Percentiles rank a stretch among this genome's conserved stretches.
These are phyloP conservation scores for Blechomonas ayalai DNA, from an alignment of 208 protist genomes.

Conservation along the genomic window DNA sequence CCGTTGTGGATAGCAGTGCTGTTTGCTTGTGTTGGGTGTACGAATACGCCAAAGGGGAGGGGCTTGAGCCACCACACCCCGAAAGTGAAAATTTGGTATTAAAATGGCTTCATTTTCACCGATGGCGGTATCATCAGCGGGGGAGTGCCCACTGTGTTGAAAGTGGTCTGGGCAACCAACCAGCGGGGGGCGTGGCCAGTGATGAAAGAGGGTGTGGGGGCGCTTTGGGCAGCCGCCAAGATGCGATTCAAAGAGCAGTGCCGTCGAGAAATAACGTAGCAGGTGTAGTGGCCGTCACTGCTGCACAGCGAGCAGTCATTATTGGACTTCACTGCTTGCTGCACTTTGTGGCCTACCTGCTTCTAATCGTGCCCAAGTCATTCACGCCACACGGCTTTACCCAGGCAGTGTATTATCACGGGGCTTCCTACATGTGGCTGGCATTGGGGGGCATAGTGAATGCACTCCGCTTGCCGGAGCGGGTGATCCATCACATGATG, in stretches of 20 bases:
- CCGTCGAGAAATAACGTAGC: not conserved
- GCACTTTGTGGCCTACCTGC: conserved; percentile 30
- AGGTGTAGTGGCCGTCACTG: not conserved
- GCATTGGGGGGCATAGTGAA: conserved; percentile 32
- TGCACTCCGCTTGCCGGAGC: conserved; percentile 39
- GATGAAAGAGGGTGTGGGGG: too few relatives aligned
- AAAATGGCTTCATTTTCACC: conserved; percentile 3
- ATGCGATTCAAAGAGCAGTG: too few relatives aligned
- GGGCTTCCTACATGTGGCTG: conserved; percentile 39
- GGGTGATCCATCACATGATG: conserved; percentile 14
- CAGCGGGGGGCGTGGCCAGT: not conserved
- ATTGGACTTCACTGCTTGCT: conserved; percentile 29
- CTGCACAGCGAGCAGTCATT: conserved; percentile 12
- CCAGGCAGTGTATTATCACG: conserved; percentile 47
- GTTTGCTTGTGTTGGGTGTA: not conserved
- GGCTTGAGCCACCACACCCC: conserved; percentile 6
- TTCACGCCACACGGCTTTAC: conserved; percentile 25
- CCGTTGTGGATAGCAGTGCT: conserved; percentile 1
- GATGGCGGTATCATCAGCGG: conserved; percentile 3
- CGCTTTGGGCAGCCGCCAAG: too few relatives aligned
- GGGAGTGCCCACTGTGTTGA: too few relatives aligned
- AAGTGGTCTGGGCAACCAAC: too few relatives aligned
- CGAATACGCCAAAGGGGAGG: conserved; percentile 1
- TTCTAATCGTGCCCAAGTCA: conserved; percentile 36
- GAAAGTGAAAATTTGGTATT: conserved; percentile 5